Evolutionary conservation across 495 filamentous ascomycete genomes (phyloP), one percentile per base, ranked within the genome.

Genomic region (Friedmanniomyces simplex): DNA sequence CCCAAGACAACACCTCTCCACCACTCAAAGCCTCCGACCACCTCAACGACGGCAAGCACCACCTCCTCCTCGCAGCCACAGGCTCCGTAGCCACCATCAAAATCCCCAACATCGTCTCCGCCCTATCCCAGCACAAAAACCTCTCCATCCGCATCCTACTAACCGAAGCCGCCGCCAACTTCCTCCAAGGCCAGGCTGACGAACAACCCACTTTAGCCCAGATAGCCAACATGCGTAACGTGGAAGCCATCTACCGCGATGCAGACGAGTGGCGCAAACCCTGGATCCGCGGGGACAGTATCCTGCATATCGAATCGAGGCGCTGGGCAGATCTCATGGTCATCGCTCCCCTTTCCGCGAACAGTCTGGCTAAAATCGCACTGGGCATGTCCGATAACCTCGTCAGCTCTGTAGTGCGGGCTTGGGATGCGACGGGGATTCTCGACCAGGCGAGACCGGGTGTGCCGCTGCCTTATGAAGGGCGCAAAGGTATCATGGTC

Each of bases 31-130:
- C 63, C 37, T 30, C 62, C 18, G 55, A 60, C 66, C 61, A 75
- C 57, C 54, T 67, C 25, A 56, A 76, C 21, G 87, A 93, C 64
- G 71, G 73, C 32, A 90, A 87, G 67, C 72, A 72, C 20, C 88
- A 97, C 68, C 77, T 96, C 16, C 81, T 96, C 20, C 79, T 96
- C 43, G 86, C 85, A 46, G 85, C 84, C 21, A 82, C 79, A 42
- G 83, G 88, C 37, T 84, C 80, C 20, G 89, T 96, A 36, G 91
- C 91, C 47, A 89, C 89, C 10, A 93, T 96, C 71, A 96, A 96
- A 65, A 77, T 96, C 26, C 87, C 87, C 6, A 75, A 78, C 54
- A 89, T 96, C 53, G 67, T 86, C 49, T 54, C 73, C 12, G 70
- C 81, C 0, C 77, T 96, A 6, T 72, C 76, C 51, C 57, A 67